Base-by-base conservation (phyloP, 2,329 filamentous ascomycete genomes). In the Cytospora leucostoma region DNA sequence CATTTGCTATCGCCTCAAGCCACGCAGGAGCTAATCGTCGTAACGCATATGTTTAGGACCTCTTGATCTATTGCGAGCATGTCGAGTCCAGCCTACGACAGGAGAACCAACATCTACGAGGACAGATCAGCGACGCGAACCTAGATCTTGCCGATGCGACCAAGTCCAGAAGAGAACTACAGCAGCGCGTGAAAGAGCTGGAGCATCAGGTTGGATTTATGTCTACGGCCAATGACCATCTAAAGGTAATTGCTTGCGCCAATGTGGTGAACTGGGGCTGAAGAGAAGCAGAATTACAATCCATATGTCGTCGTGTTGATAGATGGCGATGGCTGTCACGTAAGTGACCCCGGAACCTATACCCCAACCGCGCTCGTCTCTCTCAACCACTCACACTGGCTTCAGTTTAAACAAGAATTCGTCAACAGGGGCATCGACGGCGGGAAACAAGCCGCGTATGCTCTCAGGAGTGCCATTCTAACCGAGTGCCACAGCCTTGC, bases 301-400 rank as follows among this genome's bases (percentile, higher is more conserved):
- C 79, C 82, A 49, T 89, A 89, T 71, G 77, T 88, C 69, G 73
- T 84, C 67, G 79, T 87, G 47, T 71, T 88, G 67, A 82, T 89
- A 68, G 87, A 89, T 71, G 87, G 86, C 44, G 82, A 89, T 71
- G 84, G 84, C 52, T 78, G 64, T 53, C 64, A 65, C 60, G 64
- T 63, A 63, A 61, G 64, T 50, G 47, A 32, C 49, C 7, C 70
- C 70, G 27, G 56, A 44, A 35, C 10, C 51, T 7, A 15, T 32
- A 47, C 34, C 33, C 10, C 12, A 11, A 6, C 7, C 13, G 33
- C 33, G 17, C 40, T 13, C 27, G 3, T 40, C 35, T 58, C 21
- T 13, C n/a, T 19, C 35, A 50, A 37, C 27, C 27, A 37, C 27
- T 49, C 19, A 40, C 34, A 27, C 19, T n/a, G 34, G 33, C 50